Percentiles rank a stretch among this genome's conserved stretches.
Conservation (phyloP, 495 filamentous ascomycete species). For the Penicillium tannophilum region DNA sequence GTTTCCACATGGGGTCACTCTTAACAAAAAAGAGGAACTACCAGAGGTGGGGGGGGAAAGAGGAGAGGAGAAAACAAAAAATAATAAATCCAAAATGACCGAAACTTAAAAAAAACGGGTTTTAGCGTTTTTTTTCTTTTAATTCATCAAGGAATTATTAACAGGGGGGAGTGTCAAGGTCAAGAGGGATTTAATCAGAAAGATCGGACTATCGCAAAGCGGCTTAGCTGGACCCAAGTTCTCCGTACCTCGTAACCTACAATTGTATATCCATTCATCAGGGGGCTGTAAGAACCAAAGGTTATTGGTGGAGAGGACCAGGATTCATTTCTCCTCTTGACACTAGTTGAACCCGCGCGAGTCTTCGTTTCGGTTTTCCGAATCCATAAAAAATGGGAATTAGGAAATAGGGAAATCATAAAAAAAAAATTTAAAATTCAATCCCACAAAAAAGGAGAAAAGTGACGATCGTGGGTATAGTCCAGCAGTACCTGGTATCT, state of each 20-base stretch:
- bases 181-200: slow-evolving; percentile 7
- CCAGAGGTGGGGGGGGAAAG: slow-evolving; percentile 22
- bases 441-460: slow-evolving; percentile 1
- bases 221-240: slow-evolving; percentile 15
- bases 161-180: neutral
- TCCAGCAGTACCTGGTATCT: neutral
- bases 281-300: neutral
- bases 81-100: slow-evolving; percentile 10
- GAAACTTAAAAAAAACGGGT: slow-evolving; percentile 18
- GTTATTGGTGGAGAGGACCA: neutral
- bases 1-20: slow-evolving; percentile 48
- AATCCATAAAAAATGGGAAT: neutral
- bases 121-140: slow-evolving; percentile 2
- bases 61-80: slow-evolving; percentile 20
- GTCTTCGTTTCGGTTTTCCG: too few species aligned
- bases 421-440: neutral
- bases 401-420: neutral
- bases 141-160: neutral
- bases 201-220: slow-evolving; percentile 20
- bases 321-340: neutral
- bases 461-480: neutral
- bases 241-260: slow-evolving; percentile 3
- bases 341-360: too few species aligned
- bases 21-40: slow-evolving; percentile 21
- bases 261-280: neutral